These are phyloP conservation scores for Podaxis sp. DNA, from an alignment of 768 basidiomycete species.

Conservation along the genomic window DNA sequence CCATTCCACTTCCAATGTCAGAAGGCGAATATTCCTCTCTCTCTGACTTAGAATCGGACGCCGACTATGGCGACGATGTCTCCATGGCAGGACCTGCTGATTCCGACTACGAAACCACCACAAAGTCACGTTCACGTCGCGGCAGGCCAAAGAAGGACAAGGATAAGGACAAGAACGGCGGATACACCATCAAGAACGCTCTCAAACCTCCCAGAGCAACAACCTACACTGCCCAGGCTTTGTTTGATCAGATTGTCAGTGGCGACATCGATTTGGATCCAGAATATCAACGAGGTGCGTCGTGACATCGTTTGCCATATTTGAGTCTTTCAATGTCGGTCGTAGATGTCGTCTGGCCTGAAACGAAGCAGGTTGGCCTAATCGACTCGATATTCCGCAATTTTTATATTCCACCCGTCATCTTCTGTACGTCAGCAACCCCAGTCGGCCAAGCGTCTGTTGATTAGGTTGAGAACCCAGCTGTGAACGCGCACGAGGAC, in stretches of 20 bases:
- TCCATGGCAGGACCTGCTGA: not conserved
- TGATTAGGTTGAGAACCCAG: constrained; percentile 18
- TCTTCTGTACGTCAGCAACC: constrained; percentile 49
- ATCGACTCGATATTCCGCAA: constrained; percentile 80
- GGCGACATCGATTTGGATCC: constrained; percentile 69
- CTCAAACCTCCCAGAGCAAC: constrained; percentile 57
- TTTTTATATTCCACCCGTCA: constrained; percentile 62
- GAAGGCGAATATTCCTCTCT: constrained; percentile 1
- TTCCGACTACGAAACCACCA: not conserved
- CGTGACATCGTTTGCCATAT: not conserved
- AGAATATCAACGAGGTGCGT: constrained; percentile 73
- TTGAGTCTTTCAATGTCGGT: not conserved
- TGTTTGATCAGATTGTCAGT: constrained; percentile 64
- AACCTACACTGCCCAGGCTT: constrained; percentile 60
- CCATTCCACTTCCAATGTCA: not conserved
- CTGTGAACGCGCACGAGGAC: constrained; percentile 52
- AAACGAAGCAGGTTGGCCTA: constrained; percentile 68
- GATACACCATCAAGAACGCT: constrained; percentile 40
- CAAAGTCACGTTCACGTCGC: not conserved
- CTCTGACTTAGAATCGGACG: not conserved
- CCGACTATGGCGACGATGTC: not conserved
- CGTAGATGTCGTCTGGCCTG: constrained; percentile 77
- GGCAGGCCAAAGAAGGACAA: constrained; percentile 12
- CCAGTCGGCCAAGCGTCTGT: not conserved
- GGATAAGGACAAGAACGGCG: constrained; percentile 22